phyloP scores from a whole-genome alignment of 495 filamentous ascomycete species.

The Letharia lupina region DNA sequence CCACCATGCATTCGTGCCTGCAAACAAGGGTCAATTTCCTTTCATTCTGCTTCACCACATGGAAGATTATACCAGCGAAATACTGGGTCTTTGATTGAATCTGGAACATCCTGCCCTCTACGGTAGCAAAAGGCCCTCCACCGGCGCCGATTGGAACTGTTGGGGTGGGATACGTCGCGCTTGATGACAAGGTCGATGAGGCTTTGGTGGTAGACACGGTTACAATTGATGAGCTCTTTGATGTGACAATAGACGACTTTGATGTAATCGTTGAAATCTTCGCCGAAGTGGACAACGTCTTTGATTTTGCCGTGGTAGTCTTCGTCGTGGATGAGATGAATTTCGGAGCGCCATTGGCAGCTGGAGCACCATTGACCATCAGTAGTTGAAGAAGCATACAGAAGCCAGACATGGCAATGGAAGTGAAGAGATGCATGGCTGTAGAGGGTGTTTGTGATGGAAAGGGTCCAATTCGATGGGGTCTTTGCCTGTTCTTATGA shows the following conservation, averaged over 20 bases:
- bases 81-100: conserved; percentile 24
- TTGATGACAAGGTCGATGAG: not conserved
- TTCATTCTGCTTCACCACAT: not conserved
- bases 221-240: not conserved
- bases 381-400: not conserved
- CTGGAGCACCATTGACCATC: conserved; percentile 4
- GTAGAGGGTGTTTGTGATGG: not conserved
- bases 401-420: not conserved
- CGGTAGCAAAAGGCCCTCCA: conserved; percentile 13
- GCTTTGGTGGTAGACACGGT: not conserved
- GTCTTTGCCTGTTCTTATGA: not conserved
- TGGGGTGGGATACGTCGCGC: conserved; percentile 11
- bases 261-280: conserved; percentile 5
- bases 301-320: not conserved
- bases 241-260: not conserved
- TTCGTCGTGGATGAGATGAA: not conserved
- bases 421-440: conserved; percentile 7
- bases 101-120: conserved; percentile 21
- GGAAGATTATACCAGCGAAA: conserved; percentile 21
- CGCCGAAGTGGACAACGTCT: not conserved
- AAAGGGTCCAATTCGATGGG: not conserved
- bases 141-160: conserved; percentile 15
- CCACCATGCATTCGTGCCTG: conserved; percentile 68
- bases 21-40: not conserved
- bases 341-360: not conserved